These are phyloP conservation scores for Dictyostelium capitatum DNA, from an alignment of 78 protist species.

Conservation along the genomic window DNA sequence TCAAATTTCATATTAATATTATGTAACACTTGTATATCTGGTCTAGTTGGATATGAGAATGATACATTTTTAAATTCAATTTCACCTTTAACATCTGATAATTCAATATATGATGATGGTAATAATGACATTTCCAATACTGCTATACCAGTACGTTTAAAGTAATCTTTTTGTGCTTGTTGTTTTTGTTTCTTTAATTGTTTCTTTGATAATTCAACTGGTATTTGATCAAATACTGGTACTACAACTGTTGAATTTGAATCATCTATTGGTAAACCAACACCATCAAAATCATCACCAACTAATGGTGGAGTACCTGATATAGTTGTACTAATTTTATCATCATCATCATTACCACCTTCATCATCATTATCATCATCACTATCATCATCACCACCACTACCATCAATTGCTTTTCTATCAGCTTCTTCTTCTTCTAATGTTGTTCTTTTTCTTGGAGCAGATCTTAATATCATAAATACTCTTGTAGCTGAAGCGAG, in stretches of 20 bases:
- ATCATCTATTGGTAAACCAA: background rate
- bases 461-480: slow-evolving; percentile 62
- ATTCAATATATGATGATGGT: slow-evolving; percentile 30
- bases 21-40: slow-evolving; percentile 75
- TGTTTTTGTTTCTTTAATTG: slow-evolving; percentile 49
- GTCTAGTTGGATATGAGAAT: slow-evolving; percentile 89
- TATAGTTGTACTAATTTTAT: background rate
- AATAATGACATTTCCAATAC: slow-evolving; percentile 34
- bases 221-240: background rate
- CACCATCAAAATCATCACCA: slow-evolving; percentile 9
- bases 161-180: slow-evolving; percentile 19
- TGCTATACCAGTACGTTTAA: slow-evolving; percentile 51
- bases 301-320: background rate
- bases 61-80: slow-evolving; percentile 83
- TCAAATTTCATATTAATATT: slow-evolving; percentile 71
- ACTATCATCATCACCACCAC: background rate
- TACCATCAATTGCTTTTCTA: background rate
- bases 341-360: background rate
- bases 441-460: slow-evolving; percentile 51
- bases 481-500: slow-evolving; percentile 64
- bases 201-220: slow-evolving; percentile 5
- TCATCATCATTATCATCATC: background rate
- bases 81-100: slow-evolving; percentile 34
- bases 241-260: slow-evolving; percentile 9
- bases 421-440: slow-evolving; percentile 27